phyloP scores from a whole-genome alignment of 345 rosid genomes.

The Cardiospermum halicacabum region DNA sequence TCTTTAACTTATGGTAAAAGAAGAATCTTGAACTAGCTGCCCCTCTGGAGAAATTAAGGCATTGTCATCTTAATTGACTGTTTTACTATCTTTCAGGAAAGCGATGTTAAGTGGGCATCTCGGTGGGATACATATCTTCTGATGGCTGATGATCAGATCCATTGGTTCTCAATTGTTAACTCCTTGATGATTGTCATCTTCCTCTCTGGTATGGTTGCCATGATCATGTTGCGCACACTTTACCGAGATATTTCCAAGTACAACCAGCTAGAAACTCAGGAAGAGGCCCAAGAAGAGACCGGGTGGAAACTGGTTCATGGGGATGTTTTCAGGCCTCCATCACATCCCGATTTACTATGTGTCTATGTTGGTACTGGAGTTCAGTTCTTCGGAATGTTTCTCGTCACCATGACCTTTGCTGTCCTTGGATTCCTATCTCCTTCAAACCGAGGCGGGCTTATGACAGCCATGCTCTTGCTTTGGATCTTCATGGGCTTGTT shows the following conservation, averaged over 20 bases:
- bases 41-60: neutral
- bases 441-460: constrained; percentile 84
- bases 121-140: constrained; percentile 94
- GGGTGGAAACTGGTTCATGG: constrained; percentile 97
- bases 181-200: constrained; percentile 93
- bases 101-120: constrained; percentile 92
- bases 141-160: constrained; percentile 94
- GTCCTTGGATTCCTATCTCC: constrained; percentile 90
- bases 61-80: neutral
- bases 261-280: constrained; percentile 92
- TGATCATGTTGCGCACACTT: constrained; percentile 93
- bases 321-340: constrained; percentile 86
- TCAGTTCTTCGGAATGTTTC: constrained; percentile 84
- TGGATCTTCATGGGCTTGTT: constrained; percentile 95
- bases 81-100: constrained; percentile 43
- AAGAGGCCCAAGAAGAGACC: constrained; percentile 88
- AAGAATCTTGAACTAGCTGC: neutral
- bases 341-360: constrained; percentile 66
- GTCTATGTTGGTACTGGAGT: constrained; percentile 89
- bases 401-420: constrained; percentile 87
- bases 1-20: neutral
- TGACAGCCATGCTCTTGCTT: constrained; percentile 84
- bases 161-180: constrained; percentile 91
- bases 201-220: constrained; percentile 97
- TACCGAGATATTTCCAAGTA: constrained; percentile 89